These are phyloP conservation scores for Vicia faba DNA, from an alignment of 306 rosid genomes.

Conservation along the genomic window DNA sequence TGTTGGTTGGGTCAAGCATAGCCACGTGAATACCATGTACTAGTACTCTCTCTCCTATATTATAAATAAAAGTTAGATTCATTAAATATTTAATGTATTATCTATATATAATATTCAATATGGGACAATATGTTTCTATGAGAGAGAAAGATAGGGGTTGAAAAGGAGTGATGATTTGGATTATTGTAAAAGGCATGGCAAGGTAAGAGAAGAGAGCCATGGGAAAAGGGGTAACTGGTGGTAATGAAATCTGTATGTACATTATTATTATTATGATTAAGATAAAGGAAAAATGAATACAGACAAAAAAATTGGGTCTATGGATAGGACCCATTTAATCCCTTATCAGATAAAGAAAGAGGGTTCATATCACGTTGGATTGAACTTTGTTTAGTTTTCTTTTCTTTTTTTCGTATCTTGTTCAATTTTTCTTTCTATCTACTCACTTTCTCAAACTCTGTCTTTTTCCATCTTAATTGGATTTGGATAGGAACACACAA, in stretches of 20 bases:
- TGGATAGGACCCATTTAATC: constrained; percentile 17
- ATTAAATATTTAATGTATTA: too few relatives aligned
- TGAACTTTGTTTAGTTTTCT: constrained; percentile 14
- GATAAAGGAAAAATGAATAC: constrained; percentile 7
- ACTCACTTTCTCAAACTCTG: constrained; percentile 12
- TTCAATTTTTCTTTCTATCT: constrained; percentile 15
- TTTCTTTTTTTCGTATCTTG: constrained; percentile 8
- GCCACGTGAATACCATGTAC: constrained; percentile 56
- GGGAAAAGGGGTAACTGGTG: constrained; percentile 2
- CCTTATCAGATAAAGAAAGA: not conserved
- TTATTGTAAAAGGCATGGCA: constrained; percentile 5
- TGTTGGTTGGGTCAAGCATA: constrained; percentile 40
- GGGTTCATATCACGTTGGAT: constrained; percentile 7
- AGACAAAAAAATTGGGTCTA: constrained; percentile 34
- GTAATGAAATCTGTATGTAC: constrained; percentile 26
- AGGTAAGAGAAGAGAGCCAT: constrained; percentile 4
- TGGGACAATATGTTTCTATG: too few relatives aligned
- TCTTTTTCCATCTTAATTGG: not conserved
- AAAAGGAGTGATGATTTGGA: constrained; percentile 12
- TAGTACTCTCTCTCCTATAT: too few relatives aligned
- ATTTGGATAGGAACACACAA: constrained; percentile 8
- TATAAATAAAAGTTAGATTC: too few relatives aligned
- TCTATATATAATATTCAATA: too few relatives aligned
- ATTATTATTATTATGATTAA: not conserved
- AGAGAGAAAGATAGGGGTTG: not conserved